Base-by-base conservation (phyloP, 2,329 filamentous ascomycete genomes). In the Cladosporium halotolerans region DNA sequence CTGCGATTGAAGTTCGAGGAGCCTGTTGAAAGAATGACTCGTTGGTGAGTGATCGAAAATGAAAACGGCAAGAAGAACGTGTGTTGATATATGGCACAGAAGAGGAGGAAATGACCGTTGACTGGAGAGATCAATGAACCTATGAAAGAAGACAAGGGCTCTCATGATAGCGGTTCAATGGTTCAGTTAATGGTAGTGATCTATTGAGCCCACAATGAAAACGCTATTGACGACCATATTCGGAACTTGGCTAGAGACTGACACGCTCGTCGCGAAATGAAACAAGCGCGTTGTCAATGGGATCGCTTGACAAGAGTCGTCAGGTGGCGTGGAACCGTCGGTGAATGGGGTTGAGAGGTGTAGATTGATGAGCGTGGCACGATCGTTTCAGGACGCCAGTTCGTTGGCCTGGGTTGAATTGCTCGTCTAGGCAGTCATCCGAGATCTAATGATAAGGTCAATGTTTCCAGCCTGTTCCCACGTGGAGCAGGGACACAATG, bases 21-120 rank as follows among this genome's bases (percentile, higher is more conserved):
- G 42, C 40, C 32, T 38, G 39, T 39, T 53, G 19, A 57, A 56
- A 46, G 54, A 59, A 43, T 49, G 56, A 58, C 50, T 56, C 52
- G 45, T 52, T 43, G 50, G 51, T 55, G 48, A 45, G 53, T 57
- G 46, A 38, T 45, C 16, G 43, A 39, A 19, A 43, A 46, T 34
- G 50, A 40, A 47, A 53, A 40, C 50, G 36, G 46, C 46, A 45
- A 50, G 18, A 45, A 9, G 28, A 36, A 23, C 18, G 47, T 45
- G 55, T 47, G 38, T 44, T 34, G 41, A 52, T 51, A 48, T 55
- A 49, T 45, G 45, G 10, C 53, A 31, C 45, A 45, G 32, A 43
- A 34, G 16, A 33, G 5, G 23, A 7, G 23, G 23, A 28, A 7
- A 28, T 28, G 23, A 28, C 23, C 23, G 23, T 28, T 28, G 3